Percentiles rank a stretch among this genome's conserved stretches.
Evolutionary conservation across 805 yeast species (phyloP).

Genomic region (Hanseniaspora meyeri): DNA sequence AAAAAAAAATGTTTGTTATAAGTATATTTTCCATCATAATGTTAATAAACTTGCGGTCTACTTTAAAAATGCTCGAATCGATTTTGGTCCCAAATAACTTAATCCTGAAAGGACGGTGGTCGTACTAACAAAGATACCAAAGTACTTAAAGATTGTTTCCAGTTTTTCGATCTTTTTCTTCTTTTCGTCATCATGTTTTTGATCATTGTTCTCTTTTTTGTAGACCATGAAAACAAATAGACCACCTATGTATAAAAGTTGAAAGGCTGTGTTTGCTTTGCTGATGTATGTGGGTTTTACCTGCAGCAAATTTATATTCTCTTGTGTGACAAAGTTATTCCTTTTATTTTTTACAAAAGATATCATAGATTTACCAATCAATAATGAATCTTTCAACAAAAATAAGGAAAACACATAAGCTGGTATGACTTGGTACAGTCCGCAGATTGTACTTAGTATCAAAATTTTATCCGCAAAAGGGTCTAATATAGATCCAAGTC

Average conservation of each 20-base stretch:
- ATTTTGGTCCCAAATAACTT: constrained; percentile 39
- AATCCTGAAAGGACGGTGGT: constrained; percentile 73
- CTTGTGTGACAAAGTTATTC: neutral
- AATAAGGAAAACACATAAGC: neutral
- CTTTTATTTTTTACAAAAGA: neutral
- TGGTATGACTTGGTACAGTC: constrained; percentile 36
- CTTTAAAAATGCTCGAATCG: constrained; percentile 29
- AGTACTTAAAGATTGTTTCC: constrained; percentile 22
- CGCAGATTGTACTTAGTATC: constrained; percentile 69
- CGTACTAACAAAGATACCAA: constrained; percentile 46
- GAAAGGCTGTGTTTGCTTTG: constrained; percentile 80
- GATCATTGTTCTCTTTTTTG: constrained; percentile 14
- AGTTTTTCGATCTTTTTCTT: constrained; percentile 8
- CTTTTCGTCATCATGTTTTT: constrained; percentile 10
- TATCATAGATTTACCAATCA: neutral
- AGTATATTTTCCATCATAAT: no score
- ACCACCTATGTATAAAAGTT: constrained; percentile 73
- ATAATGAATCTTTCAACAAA: neutral
- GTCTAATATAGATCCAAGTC: constrained; percentile 81
- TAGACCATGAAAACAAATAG: constrained; percentile 17
- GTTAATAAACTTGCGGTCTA: neutral
- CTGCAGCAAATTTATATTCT: constrained; percentile 35
- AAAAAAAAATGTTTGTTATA: no score
- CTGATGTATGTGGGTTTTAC: constrained; percentile 81
- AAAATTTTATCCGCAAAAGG: constrained; percentile 90